phyloP scores from a whole-genome alignment of 1,139 yeast genomes.

The Kurtzmaniella quercitrusa region DNA sequence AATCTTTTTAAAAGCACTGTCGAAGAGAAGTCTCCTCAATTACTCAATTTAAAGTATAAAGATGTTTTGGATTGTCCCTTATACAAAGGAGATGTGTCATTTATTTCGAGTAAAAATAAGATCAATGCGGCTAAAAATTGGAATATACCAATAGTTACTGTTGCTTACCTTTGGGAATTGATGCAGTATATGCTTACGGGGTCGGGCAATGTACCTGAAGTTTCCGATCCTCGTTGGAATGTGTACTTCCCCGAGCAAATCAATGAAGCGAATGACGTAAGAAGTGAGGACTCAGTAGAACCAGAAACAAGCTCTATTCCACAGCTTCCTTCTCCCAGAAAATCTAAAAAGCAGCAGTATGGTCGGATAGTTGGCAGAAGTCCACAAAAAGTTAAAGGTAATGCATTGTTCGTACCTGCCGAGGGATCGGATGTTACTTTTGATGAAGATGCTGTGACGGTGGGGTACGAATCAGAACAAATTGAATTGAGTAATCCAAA shows the following conservation, averaged over 20 bases:
- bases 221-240: slow-evolving; percentile 2
- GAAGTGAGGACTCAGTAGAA: background rate
- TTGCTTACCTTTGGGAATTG: slow-evolving; percentile 48
- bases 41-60: slow-evolving; percentile 32
- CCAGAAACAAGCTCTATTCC: slow-evolving; percentile 3
- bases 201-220: background rate
- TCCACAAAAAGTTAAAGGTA: slow-evolving; percentile 3
- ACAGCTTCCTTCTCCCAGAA: slow-evolving; percentile 39
- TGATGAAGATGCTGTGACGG: slow-evolving; percentile 6
- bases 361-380: slow-evolving; percentile 29
- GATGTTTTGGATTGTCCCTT: slow-evolving; percentile 36
- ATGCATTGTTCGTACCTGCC: background rate
- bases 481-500: slow-evolving; percentile 5
- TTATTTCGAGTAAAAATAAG: slow-evolving; percentile 48
- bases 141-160: slow-evolving; percentile 53
- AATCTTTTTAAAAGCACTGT: slow-evolving; percentile 41
- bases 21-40: slow-evolving; percentile 34
- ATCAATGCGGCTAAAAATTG: slow-evolving; percentile 55
- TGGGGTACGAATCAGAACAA: slow-evolving; percentile 7
- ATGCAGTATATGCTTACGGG: background rate
- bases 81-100: slow-evolving; percentile 30
- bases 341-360: slow-evolving; percentile 26
- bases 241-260: slow-evolving; percentile 13
- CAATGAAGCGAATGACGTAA: slow-evolving; percentile 7
- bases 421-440: slow-evolving; percentile 4